These are phyloP conservation scores for Neopestalotiopsis clavispora DNA, from an alignment of 2,329 filamentous ascomycete species.

Conservation along the genomic window DNA sequence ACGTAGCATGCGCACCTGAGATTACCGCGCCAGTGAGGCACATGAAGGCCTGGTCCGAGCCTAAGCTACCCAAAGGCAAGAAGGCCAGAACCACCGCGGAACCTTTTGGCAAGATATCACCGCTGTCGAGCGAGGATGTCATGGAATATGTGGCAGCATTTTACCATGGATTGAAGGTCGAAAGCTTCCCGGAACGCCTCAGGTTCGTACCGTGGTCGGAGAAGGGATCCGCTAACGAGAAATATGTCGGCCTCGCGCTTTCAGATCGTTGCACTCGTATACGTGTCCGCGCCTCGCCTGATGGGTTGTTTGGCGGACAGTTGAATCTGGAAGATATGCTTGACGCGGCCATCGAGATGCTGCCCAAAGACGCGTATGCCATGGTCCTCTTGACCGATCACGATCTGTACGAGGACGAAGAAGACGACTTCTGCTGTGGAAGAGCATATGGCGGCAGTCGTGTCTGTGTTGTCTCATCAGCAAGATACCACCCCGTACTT, in stretches of 20 bases:
- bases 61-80: slow-evolving; percentile 22
- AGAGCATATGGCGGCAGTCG: slow-evolving; percentile 68
- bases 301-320: slow-evolving; percentile 53
- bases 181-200: slow-evolving; percentile 43
- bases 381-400: slow-evolving; percentile 61
- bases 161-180: slow-evolving; percentile 60
- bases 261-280: slow-evolving; percentile 50
- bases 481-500: slow-evolving; percentile 63
- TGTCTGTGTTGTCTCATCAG: slow-evolving; percentile 64
- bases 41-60: slow-evolving; percentile 49
- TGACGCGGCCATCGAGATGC: slow-evolving; percentile 56
- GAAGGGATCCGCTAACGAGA: slow-evolving; percentile 21
- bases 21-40: slow-evolving; percentile 40
- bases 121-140: slow-evolving; percentile 36
- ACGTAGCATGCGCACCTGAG: slow-evolving; percentile 53
- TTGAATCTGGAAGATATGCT: slow-evolving; percentile 66
- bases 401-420: slow-evolving; percentile 69
- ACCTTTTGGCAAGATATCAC: neutral
- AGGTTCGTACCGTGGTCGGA: slow-evolving; percentile 55
- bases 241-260: slow-evolving; percentile 51
- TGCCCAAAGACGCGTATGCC: slow-evolving; percentile 64
- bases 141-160: slow-evolving; percentile 46
- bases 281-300: slow-evolving; percentile 52
- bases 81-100: neutral
- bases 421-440: slow-evolving; percentile 71